Evolutionary conservation across 148 eudicot genomes (phyloP), one percentile per base, ranked within the genome.

Genomic region (Nyssa sinensis): DNA sequence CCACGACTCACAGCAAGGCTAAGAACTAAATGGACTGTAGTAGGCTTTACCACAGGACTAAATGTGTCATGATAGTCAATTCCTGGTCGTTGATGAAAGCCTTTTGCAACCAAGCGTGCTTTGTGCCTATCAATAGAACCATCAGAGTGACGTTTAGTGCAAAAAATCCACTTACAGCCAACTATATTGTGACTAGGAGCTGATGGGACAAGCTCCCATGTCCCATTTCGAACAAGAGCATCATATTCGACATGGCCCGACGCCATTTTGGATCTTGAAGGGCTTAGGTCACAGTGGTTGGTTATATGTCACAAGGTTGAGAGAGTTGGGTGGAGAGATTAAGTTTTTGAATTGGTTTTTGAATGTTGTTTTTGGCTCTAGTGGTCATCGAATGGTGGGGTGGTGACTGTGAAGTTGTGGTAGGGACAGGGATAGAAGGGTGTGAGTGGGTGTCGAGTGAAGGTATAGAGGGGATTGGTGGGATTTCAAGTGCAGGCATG

Each of bases 91-190:
- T n/a, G n/a, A n/a, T n/a, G n/a, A n/a, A n/a, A n/a, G n/a, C n/a
- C n/a, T n/a, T n/a, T n/a, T n/a, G n/a, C n/a, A n/a, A n/a, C n/a
- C n/a, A n/a, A n/a, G n/a, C n/a, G n/a, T n/a, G n/a, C 71, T 49
- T 74, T 74, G n/a, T 47, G 27, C 19, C 64, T 58, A 6, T 74
- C 64, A 2, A 53, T 33, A 19, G 77, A 41, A 41, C 71, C 77
- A 74, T 74, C 71, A 11, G 44, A 31, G n/a, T n/a, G n/a, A n/a
- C n/a, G n/a, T n/a, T n/a, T n/a, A n/a, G n/a, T n/a, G n/a, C n/a
- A n/a, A n/a, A 30, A 74, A 51, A 66, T 71, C 71, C 77, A 65
- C 47, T 66, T 74, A 8, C 21, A 74, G 7, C 35, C 70, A 30
- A 74, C 55, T 7, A 64, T 2, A 66, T 65, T 74, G 10, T 32